Conservation (phyloP, 169 alveolate species). For the Plasmodium gonderi region DNA sequence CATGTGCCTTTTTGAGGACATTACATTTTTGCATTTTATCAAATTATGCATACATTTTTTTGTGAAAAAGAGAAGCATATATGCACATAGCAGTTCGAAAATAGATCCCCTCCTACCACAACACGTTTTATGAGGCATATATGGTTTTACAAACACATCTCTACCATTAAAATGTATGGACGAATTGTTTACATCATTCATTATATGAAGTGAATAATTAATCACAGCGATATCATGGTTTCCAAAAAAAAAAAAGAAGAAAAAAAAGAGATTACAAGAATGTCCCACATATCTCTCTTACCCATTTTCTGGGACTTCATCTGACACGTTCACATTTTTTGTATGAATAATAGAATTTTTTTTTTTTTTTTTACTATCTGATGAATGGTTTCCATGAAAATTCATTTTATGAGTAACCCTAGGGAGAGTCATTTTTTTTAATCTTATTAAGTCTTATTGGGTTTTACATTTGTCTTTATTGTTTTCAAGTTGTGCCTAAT, state of each 20-base stretch:
- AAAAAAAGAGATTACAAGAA: neutral
- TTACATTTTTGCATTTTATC: neutral
- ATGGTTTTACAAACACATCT: neutral
- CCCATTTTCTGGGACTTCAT: neutral
- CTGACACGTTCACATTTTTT: neutral
- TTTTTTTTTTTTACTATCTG: neutral
- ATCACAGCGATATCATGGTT: neutral
- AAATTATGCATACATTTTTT: neutral
- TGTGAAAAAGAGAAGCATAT: neutral
- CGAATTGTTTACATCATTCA: neutral
- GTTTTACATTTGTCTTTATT: neutral
- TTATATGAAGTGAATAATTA: neutral
- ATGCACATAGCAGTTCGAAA: no score
- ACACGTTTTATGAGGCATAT: no score
- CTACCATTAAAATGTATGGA: neutral
- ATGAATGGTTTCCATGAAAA: neutral
- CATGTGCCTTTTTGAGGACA: neutral
- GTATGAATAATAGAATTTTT: neutral
- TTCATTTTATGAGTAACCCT: neutral
- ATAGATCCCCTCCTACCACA: no score
- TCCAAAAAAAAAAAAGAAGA: neutral
- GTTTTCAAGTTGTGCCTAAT: neutral
- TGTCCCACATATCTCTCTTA: neutral
- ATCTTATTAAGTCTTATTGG: neutral
- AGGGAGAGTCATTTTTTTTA: neutral